These are phyloP conservation scores for Arxiozyma telluris DNA, from an alignment of 1,139 yeast genomes.

Conservation along the genomic window DNA sequence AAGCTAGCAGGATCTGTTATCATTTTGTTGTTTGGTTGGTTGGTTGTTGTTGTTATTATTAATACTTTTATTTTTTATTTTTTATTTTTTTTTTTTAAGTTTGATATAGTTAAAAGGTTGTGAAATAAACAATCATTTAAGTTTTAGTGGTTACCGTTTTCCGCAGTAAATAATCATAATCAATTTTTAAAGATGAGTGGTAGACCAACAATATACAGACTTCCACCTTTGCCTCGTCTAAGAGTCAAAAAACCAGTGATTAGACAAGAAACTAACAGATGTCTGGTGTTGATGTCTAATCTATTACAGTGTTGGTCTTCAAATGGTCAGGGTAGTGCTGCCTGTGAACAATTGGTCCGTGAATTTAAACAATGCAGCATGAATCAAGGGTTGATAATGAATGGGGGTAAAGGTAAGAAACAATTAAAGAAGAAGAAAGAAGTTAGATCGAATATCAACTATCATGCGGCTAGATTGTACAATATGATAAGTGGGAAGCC, in stretches of 20 bases:
- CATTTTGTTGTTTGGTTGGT: too few relatives aligned
- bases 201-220: constrained; percentile 30
- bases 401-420: constrained; percentile 12
- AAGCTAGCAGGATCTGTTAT: too few relatives aligned
- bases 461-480: constrained; percentile 75
- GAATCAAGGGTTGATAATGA: constrained; percentile 20
- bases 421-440: constrained; percentile 22
- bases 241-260: constrained; percentile 59
- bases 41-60: too few relatives aligned
- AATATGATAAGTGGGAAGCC: constrained; percentile 70
- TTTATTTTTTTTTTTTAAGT: too few relatives aligned
- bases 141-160: too few relatives aligned
- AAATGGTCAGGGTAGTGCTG: constrained; percentile 71
- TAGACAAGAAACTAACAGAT: constrained; percentile 54
- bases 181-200: constrained; percentile 1
- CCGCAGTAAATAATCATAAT: too few relatives aligned
- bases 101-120: too few relatives aligned
- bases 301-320: constrained; percentile 94
- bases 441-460: constrained; percentile 40
- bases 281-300: constrained; percentile 75
- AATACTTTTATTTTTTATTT: too few relatives aligned
- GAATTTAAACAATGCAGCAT: constrained; percentile 43
- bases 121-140: too few relatives aligned
- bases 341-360: constrained; percentile 54
- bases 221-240: constrained; percentile 72